Conservation (phyloP, 306 rosid species). For the Cucurbita argyrosperma region DNA sequence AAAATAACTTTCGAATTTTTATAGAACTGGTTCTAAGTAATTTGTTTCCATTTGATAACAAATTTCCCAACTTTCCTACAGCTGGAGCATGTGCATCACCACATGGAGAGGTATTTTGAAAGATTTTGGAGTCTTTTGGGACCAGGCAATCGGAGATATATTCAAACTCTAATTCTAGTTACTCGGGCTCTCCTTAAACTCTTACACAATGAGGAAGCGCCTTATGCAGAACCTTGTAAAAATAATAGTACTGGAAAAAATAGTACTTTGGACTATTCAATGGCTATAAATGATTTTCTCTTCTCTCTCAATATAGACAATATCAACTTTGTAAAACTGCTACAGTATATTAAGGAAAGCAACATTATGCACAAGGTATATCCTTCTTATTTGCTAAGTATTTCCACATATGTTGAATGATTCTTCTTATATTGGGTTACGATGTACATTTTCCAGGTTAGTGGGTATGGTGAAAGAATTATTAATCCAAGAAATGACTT, state of each 20-base stretch:
- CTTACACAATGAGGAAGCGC: constrained; percentile 30
- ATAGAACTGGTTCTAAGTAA: background rate
- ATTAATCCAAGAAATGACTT: constrained; percentile 24
- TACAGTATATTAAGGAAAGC: constrained; percentile 75
- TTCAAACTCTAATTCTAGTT: constrained; percentile 68
- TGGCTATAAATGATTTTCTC: constrained; percentile 75
- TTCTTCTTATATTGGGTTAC: background rate
- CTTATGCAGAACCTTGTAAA: constrained; percentile 13
- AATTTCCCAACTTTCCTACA: constrained; percentile 20
- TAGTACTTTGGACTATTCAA: constrained; percentile 29
- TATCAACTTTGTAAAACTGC: constrained; percentile 73
- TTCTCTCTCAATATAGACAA: constrained; percentile 73
- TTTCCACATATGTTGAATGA: background rate
- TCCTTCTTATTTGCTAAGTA: constrained; percentile 2
- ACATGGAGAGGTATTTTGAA: constrained; percentile 52
- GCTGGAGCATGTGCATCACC: constrained; percentile 68
- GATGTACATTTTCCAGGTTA: constrained; percentile 36
- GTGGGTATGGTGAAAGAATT: constrained; percentile 62
- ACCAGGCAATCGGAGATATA: constrained; percentile 84
- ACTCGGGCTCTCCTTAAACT: constrained; percentile 51
- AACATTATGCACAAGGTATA: constrained; percentile 87
- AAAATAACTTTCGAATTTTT: background rate
- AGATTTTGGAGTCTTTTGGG: constrained; percentile 72
- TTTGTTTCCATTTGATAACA: constrained; percentile 8
- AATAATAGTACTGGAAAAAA: constrained; percentile 29